Base-by-base conservation (phyloP, 2,329 filamentous ascomycete genomes). In the Trichoderma endophyticum region DNA sequence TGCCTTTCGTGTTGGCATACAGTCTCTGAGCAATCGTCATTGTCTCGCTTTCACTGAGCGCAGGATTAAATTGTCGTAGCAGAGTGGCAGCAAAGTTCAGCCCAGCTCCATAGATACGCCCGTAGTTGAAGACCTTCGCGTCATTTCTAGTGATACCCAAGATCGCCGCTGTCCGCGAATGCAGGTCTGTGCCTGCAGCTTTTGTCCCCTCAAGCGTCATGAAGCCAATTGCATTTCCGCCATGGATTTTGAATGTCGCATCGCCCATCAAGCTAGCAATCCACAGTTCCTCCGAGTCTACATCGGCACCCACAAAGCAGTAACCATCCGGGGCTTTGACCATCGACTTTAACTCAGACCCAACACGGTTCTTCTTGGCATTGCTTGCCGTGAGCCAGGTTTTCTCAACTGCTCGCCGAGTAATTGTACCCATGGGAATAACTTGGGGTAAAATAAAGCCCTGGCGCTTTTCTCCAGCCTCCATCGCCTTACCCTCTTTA, bases 181-280 rank as follows among this genome's bases (percentile, higher is more conserved):
- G 95, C 71, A 98, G 83, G 81, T 99, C 95, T 0, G 95, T 99
- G 4, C 95, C 95, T 3, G 93, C 94, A 6, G 94, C 91, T 82
- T 99, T 98, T 64, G 94, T 96, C 15, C 96, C 95, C 83, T 99
- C 97, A 1, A 99, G 86, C 0, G 96, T 99, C 97, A 99, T 99
- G 84, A 99, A 99, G 0, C 97, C 96, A 72, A 99, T 93, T 1
- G 97, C 96, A 79, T 98, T 98, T 68, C 96, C 97, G 56, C 96
- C 97, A 76, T 99, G 96, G 1, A 99, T 86, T 78, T 94, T 92
- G 84, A 99, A 99, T 28, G 95, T 94, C 4, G 96, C 93, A 80
- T 99, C 96, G 28, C 96, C 96, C 2, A 99, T 89, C 1, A 99
- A 86, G 80, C 94, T 97, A 4, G 96, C 97, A 77, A 99, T 99